Percentiles rank a stretch among this genome's conserved stretches.
Evolutionary conservation across 108 stramenopile species (phyloP).

Genomic region (Seminavis robusta): DNA sequence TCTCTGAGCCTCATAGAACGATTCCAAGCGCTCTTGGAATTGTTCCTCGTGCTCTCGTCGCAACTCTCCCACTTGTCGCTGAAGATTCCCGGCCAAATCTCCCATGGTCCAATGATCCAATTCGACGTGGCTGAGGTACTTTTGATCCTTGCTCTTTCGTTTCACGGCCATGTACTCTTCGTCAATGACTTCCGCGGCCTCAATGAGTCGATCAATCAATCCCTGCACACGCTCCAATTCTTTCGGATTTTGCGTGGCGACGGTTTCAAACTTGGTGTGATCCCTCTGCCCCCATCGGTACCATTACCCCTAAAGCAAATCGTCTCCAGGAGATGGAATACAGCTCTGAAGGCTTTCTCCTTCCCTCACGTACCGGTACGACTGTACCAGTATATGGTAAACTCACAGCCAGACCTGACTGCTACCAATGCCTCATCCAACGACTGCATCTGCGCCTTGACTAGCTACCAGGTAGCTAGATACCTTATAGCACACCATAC

Average conservation of each 20-base stretch:
- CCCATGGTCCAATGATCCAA: conserved; percentile 41
- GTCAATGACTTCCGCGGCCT: conserved; percentile 41
- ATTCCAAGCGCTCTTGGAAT: conserved; percentile 37
- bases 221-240: conserved; percentile 22
- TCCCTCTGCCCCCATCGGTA: no score
- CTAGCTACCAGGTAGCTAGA: no score
- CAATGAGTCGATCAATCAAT: conserved; percentile 23
- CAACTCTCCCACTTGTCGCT: conserved; percentile 34
- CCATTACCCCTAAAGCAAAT: no score
- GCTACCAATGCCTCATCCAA: no score
- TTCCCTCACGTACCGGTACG: no score
- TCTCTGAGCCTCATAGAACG: conserved; percentile 46
- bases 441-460: no score
- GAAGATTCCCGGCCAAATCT: conserved; percentile 32
- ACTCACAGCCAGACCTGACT: no score
- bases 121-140: conserved; percentile 23
- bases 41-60: conserved; percentile 43
- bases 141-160: conserved; percentile 10
- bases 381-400: no score
- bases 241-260: conserved; percentile 22
- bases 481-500: no score
- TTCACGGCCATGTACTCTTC: conserved; percentile 30
- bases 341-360: no score
- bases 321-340: no score
- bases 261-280: conserved; percentile 21